Conservation (phyloP, 805 yeast species). For the Pichia sporocuriosa region DNA sequence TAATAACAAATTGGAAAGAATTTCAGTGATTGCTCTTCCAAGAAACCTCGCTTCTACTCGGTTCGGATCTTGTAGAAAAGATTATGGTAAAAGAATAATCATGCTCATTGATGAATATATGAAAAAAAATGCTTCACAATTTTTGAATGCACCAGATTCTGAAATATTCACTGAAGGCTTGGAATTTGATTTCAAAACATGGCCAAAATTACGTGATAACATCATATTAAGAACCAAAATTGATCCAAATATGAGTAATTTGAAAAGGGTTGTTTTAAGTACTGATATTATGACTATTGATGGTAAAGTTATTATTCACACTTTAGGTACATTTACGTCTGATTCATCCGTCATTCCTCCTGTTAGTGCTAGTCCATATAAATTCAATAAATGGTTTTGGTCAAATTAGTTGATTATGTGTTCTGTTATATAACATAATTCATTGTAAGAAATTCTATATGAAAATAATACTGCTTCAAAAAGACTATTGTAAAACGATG, state of each 20-base stretch:
- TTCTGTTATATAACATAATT: too few species aligned
- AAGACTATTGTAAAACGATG: too few species aligned
- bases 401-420: neutral
- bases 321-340: neutral
- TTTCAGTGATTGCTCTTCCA: neutral
- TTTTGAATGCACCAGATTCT: neutral
- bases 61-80: neutral
- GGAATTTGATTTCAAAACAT: neutral
- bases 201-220: neutral
- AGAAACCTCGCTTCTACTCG: neutral
- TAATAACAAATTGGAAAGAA: neutral
- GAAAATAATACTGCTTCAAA: too few species aligned
- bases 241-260: neutral
- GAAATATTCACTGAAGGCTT: neutral
- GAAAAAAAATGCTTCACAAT: neutral
- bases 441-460: too few species aligned
- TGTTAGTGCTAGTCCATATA: too few species aligned
- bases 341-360: neutral
- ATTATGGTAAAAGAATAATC: neutral
- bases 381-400: conserved; percentile 1
- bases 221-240: neutral
- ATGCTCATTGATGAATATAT: conserved; percentile 2
- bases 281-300: conserved; percentile 1
- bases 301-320: neutral
- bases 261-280: neutral